These are phyloP conservation scores for Curvularia spicifera DNA, from an alignment of 2,329 filamentous ascomycete genomes.

Conservation along the genomic window DNA sequence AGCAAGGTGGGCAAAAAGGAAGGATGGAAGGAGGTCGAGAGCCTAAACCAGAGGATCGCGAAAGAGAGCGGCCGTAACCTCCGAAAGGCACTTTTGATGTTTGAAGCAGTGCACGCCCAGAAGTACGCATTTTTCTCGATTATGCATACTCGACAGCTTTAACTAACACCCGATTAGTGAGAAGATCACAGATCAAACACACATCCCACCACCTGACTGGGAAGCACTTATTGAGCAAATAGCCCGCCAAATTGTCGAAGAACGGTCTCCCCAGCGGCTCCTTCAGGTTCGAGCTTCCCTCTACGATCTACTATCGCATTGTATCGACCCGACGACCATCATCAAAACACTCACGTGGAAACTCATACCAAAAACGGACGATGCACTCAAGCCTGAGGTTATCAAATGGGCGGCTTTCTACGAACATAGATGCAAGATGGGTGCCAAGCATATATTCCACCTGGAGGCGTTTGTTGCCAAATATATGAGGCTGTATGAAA, in stretches of 20 bases:
- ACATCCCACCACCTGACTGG: constrained; percentile 95
- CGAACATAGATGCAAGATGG: constrained; percentile 90
- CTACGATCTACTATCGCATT: constrained; percentile 97
- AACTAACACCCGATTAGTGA: constrained; percentile 65
- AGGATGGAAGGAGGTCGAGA: constrained; percentile 77
- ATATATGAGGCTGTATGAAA: constrained; percentile 95
- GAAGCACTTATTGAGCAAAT: constrained; percentile 88
- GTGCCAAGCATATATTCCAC: constrained; percentile 96
- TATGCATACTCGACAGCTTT: not conserved
- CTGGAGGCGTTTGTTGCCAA: constrained; percentile 98
- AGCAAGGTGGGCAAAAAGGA: constrained; percentile 75
- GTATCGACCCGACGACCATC: constrained; percentile 92
- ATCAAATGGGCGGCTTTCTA: constrained; percentile 97
- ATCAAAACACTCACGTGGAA: constrained; percentile 96
- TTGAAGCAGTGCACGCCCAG: constrained; percentile 94
- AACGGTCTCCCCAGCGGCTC: constrained; percentile 89
- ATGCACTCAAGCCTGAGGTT: constrained; percentile 87
- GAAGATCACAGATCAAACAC: constrained; percentile 83
- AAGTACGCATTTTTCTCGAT: constrained; percentile 67
- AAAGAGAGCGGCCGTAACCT: constrained; percentile 90
- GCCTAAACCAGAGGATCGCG: constrained; percentile 83
- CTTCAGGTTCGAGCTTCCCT: constrained; percentile 88
- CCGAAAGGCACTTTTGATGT: constrained; percentile 90
- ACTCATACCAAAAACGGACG: constrained; percentile 84
- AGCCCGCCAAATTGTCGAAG: constrained; percentile 90